Conservation (phyloP, 2,329 filamentous ascomycete genomes). For the Epichloe festucae region DNA sequence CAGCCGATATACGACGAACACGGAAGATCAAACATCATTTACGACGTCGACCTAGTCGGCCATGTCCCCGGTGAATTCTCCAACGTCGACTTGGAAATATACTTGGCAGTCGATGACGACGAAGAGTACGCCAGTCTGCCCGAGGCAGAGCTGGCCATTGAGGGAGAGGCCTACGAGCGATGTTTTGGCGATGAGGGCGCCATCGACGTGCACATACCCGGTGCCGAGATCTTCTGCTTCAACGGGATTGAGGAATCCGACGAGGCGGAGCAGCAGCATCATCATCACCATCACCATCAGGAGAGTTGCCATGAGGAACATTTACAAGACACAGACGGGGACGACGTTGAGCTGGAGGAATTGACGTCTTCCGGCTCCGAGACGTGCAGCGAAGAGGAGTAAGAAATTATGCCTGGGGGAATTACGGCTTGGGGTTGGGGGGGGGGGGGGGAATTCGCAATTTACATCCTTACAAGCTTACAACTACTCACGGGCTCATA, state of each 20-base stretch:
- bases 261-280: background rate
- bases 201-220: conserved; percentile 17
- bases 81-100: conserved; percentile 19
- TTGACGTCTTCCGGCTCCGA: background rate
- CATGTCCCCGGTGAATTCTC: background rate
- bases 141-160: conserved; percentile 18
- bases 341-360: background rate
- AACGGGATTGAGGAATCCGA: conserved; percentile 1
- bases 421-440: no score
- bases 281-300: background rate
- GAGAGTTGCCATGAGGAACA: background rate
- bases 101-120: conserved; percentile 14
- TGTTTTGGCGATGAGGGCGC: conserved; percentile 11
- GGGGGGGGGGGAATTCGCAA: no score
- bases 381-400: conserved; percentile 1
- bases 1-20: conserved; percentile 10
- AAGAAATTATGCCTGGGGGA: background rate
- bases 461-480: no score
- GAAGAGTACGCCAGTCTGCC: conserved; percentile 14
- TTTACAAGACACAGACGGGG: background rate
- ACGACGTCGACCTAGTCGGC: conserved; percentile 14
- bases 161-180: conserved; percentile 15
- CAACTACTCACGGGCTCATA: no score
- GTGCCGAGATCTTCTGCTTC: conserved; percentile 6
- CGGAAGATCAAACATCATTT: conserved; percentile 14